These are phyloP conservation scores for Brassica cretica DNA, from an alignment of 345 rosid species.

Conservation along the genomic window DNA sequence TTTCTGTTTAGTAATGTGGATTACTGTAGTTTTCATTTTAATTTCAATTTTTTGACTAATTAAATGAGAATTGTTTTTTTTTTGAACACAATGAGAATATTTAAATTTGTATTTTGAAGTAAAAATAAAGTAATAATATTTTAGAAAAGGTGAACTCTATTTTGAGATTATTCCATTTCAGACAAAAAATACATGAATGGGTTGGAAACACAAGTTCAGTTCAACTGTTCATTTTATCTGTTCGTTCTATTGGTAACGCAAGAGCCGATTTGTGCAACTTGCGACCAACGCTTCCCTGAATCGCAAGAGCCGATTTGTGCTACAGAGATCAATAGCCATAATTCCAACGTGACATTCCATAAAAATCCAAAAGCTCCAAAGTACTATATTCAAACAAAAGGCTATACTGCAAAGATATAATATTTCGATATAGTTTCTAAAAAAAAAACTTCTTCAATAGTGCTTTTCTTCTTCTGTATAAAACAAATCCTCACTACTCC, in stretches of 20 bases:
- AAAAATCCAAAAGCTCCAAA: constrained; percentile 7
- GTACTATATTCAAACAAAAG: constrained; percentile 30
- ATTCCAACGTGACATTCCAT: neutral
- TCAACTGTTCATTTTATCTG: neutral
- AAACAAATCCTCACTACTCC: constrained; percentile 22
- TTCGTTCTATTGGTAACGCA: neutral
- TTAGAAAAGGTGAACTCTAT: neutral
- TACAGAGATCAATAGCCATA: neutral
- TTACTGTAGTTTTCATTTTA: neutral
- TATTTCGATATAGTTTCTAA: constrained; percentile 4
- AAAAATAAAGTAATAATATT: too few relatives aligned
- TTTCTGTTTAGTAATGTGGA: neutral
- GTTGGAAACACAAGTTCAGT: neutral
- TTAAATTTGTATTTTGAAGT: neutral
- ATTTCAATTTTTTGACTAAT: too few relatives aligned
- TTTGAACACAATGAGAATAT: too few relatives aligned
- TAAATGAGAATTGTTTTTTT: too few relatives aligned
- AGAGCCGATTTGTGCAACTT: neutral
- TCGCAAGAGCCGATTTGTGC: neutral
- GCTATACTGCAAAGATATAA: constrained; percentile 37
- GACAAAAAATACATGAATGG: neutral
- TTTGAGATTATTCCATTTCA: neutral
- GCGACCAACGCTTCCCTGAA: too few relatives aligned
- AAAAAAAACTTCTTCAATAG: constrained; percentile 4
- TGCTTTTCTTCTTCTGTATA: constrained; percentile 28